Evolutionary conservation across 306 rosid genomes (phyloP).

Genomic region (Acacia confusa): DNA sequence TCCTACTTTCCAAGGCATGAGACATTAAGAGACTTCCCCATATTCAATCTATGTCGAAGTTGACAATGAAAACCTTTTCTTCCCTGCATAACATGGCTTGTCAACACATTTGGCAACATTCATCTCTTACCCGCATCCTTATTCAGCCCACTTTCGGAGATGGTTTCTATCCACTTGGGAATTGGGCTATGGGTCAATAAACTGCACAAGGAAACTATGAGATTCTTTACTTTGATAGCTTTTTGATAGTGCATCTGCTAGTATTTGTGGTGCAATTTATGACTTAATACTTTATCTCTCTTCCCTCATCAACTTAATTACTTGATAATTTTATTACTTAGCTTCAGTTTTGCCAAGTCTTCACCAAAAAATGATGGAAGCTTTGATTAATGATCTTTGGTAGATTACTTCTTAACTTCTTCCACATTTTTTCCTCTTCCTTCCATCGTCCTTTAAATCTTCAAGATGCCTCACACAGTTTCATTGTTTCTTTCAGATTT

Average conservation of each 20-base stretch:
- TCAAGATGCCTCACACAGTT: neutral
- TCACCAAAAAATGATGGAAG: neutral
- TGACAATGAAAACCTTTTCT: too few relatives aligned
- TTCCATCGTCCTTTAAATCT: neutral
- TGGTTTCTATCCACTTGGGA: neutral
- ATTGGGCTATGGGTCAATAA: neutral
- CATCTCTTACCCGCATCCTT: neutral
- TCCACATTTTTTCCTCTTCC: neutral
- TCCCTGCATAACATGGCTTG: neutral
- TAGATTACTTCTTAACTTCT: neutral
- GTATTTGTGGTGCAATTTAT: neutral
- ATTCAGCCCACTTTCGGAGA: neutral
- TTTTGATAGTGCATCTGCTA: neutral
- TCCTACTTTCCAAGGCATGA: too few relatives aligned
- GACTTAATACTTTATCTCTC: neutral
- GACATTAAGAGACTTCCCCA: too few relatives aligned
- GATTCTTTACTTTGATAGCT: neutral
- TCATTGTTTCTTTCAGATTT: neutral
- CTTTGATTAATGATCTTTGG: neutral
- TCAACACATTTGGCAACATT: neutral
- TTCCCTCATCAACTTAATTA: neutral
- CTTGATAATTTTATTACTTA: neutral
- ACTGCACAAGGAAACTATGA: neutral
- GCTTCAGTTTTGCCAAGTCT: neutral
- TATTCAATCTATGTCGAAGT: too few relatives aligned